Base-by-base conservation (phyloP, 768 basidiomycete species). In the Mrakia frigida region DNA sequence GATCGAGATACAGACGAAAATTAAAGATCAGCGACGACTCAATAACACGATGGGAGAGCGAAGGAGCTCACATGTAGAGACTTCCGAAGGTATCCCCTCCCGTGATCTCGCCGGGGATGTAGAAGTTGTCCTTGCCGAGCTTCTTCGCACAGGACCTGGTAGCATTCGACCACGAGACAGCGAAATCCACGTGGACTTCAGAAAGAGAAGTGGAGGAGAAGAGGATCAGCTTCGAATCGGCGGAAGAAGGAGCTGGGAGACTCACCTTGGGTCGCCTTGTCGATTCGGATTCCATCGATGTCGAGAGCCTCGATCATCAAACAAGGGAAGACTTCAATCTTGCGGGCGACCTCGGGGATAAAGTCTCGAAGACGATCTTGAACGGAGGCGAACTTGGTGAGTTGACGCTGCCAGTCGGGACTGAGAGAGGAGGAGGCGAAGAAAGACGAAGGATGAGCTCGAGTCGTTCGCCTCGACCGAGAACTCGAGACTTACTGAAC, bases 321-420 rank as follows among this genome's bases (percentile, higher is more conserved):
- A 85, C 94, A 96, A 1, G 91, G 87, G 82, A 68, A 68, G 39
- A 68, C 65, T 13, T 68, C 65, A 13, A 68, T 68, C 25, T 68
- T 39, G 11, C 37, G 86, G 87, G 91, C 89, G 70, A 94, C 92
- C 0, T 85, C 81, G 0, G 92, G 88, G 35, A 89, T 88, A 93
- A 94, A 97, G 85, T 97, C 94, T 61, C 94, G 88, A 50, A 96
- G 88, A 87, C 94, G 92, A 82, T 97, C 94, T 81, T 97, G 94
- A 6, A 96, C 94, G 76, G 93, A 94, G 46, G 94, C 93, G 83
- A 96, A 96, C 82, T 97, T 97, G 79, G 93, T 88, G 33, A 97
- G 85, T 82, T 97, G 92, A 87, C 94, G 94, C 81, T 96, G 88
- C 91, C 83, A 84, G 81, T 83, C 83, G 73, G 82, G 82, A 81